These are phyloP conservation scores for Aspergillus carlsbadensis DNA, from an alignment of 495 filamentous ascomycete genomes.

Conservation along the genomic window DNA sequence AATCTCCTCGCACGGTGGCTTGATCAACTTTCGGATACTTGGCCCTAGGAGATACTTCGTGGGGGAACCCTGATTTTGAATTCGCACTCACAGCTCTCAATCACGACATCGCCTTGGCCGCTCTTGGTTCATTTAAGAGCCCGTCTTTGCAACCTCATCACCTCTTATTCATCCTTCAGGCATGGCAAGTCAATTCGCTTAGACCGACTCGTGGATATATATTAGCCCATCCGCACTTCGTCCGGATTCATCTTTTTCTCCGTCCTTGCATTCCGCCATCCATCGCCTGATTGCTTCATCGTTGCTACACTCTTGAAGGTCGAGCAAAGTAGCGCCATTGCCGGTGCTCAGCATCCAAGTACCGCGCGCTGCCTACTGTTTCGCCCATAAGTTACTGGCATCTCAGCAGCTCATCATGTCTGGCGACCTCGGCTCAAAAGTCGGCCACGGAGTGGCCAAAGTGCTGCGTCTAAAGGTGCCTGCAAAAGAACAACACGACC, in stretches of 20 bases:
- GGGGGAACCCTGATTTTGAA: constrained; percentile 7
- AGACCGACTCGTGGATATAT: not conserved
- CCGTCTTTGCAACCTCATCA: constrained; percentile 8
- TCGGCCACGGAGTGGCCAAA: constrained; percentile 75
- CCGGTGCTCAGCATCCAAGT: not conserved
- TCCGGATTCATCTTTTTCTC: not conserved
- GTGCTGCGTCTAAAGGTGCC: constrained; percentile 83
- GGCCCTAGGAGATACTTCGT: constrained; percentile 2
- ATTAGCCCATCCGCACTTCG: not conserved
- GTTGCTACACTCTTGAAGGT: constrained; percentile 1
- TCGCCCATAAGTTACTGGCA: no score
- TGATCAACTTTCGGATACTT: constrained; percentile 1
- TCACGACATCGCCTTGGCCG: constrained; percentile 30
- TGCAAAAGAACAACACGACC: constrained; percentile 47
- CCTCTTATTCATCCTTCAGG: constrained; percentile 8
- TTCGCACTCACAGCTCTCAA: constrained; percentile 23
- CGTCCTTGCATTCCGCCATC: not conserved
- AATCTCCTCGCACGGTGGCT: not conserved
- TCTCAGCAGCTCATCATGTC: constrained; percentile 31
- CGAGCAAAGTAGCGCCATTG: not conserved
- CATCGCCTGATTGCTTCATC: not conserved
- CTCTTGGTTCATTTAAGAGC: constrained; percentile 19
- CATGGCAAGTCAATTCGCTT: constrained; percentile 15
- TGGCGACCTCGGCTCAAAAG: constrained; percentile 45
- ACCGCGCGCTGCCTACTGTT: not conserved